Evolutionary conservation across 768 basidiomycete genomes (phyloP), one percentile per base, ranked within the genome.

Genomic region (Mycena crocata): DNA sequence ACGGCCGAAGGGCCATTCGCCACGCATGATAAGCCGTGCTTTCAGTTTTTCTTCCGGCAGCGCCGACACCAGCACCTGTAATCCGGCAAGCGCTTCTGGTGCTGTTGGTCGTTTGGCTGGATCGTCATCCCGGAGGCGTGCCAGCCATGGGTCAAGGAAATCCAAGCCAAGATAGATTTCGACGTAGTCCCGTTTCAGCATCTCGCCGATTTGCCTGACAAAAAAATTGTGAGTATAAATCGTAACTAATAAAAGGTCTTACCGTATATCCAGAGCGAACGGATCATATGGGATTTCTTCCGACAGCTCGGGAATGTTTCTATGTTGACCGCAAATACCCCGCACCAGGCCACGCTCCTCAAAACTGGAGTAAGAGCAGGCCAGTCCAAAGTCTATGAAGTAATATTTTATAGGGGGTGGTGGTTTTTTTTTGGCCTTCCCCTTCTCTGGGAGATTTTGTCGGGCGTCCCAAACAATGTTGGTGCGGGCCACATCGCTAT

Each of bases 201-300:
- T 70, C 48, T 70, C 69, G 51, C 69, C 69, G 9, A 70, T 64
- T 64, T 70, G 69, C 9, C 69, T 70, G 37, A n/a, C n/a, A 10
- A 52, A 21, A 24, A 14, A 54, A 34, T 26, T 15, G 14, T 65
- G 26, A 55, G n/a, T 31, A n/a, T 13, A 44, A 12, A n/a, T 37
- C 42, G 28, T 28, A 28, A 51, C 1, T 32, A n/a, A 45, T 15
- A 12, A 13, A 50, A 6, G 35, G 21, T 15, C 40, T 24, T 34
- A 70, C 69, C 69, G 61, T 28, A 70, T 67, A 37, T 70, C 69
- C 23, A 70, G 40, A 17, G 65, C 45, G 52, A 70, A 70, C 7
- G 69, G 69, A 57, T 70, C 69, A 51, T 70, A 70, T 6, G 69
- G 46, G 15, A 63, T 39, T 3, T 70, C 69, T 42, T 70, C 69